Evolutionary conservation across 2,329 filamentous ascomycete species (phyloP).

Genomic region (Fusarium ramigenum): DNA sequence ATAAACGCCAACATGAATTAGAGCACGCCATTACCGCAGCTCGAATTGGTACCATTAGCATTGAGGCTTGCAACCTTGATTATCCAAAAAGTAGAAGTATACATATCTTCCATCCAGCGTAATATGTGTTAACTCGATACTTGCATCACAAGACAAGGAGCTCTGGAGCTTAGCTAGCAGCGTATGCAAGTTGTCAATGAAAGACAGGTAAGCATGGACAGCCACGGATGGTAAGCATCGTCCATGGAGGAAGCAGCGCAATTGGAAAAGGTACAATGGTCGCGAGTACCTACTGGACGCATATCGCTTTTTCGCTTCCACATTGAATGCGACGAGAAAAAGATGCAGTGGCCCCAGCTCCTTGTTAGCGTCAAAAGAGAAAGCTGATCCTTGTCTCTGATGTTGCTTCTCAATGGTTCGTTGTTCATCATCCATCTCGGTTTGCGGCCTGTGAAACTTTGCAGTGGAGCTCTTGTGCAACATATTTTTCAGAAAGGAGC

Average conservation of each 20-base stretch:
- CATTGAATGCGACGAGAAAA: constrained; percentile 18
- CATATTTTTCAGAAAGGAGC: neutral
- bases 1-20: neutral
- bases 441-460: constrained; percentile 35
- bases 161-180: neutral
- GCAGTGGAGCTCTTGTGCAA: constrained; percentile 22
- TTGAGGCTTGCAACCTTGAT: constrained; percentile 7
- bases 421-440: constrained; percentile 26
- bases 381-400: constrained; percentile 22
- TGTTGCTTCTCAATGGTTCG: constrained; percentile 8
- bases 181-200: neutral
- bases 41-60: neutral
- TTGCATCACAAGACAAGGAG: neutral
- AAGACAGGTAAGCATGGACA: constrained; percentile 13
- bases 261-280: constrained; percentile 23
- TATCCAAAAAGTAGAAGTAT: constrained; percentile 4
- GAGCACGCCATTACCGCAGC: constrained; percentile 24
- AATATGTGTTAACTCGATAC: neutral
- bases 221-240: constrained; percentile 1
- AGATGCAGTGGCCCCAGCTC: constrained; percentile 37
- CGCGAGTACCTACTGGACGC: constrained; percentile 17
- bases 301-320: constrained; percentile 6
- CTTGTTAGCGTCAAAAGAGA: constrained; percentile 11
- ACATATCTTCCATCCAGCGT: neutral
- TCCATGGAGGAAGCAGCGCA: neutral